These are phyloP conservation scores for Graphilbum sp. DNA, from an alignment of 2,329 filamentous ascomycete genomes.

Conservation along the genomic window DNA sequence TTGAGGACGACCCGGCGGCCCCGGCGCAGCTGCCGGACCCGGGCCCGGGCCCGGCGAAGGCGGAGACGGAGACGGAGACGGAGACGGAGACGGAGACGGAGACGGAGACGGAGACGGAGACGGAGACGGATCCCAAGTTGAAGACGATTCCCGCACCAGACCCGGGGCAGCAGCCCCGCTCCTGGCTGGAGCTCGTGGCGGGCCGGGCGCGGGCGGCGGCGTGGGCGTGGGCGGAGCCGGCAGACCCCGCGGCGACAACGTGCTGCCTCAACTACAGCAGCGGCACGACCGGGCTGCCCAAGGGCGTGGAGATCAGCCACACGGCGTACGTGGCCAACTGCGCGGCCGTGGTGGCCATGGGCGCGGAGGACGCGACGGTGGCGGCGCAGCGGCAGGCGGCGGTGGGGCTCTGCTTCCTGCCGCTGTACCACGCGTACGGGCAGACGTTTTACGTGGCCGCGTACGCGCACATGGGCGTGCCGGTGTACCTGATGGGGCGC, in stretches of 20 bases:
- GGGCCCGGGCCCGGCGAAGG: slow-evolving; percentile 4
- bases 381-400: slow-evolving; percentile 19
- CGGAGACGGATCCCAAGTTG: no score
- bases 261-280: slow-evolving; percentile 66
- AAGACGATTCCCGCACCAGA: no score
- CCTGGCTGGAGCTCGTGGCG: slow-evolving; percentile 49
- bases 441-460: slow-evolving; percentile 56
- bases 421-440: slow-evolving; percentile 59
- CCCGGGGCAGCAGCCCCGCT: slow-evolving; percentile 25
- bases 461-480: slow-evolving; percentile 36
- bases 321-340: slow-evolving; percentile 59
- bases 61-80: no score
- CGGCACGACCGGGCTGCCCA: slow-evolving; percentile 67
- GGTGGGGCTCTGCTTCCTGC: slow-evolving; percentile 49
- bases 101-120: no score
- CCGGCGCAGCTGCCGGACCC: slow-evolving; percentile 6
- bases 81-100: no score
- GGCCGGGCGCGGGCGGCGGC: slow-evolving; percentile 28
- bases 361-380: slow-evolving; percentile 27
- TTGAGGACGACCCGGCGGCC: slow-evolving; percentile 36
- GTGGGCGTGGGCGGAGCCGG: slow-evolving; percentile 48
- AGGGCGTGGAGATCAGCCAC: slow-evolving; percentile 73
- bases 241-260: slow-evolving; percentile 32
- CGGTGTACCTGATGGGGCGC: slow-evolving; percentile 61
- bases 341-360: slow-evolving; percentile 36